A percentile compares a stretch with the other conserved stretches of the same genome.
phyloP scores from a whole-genome alignment of 179 eudicot genomes.

The Beta macrorhiza region DNA sequence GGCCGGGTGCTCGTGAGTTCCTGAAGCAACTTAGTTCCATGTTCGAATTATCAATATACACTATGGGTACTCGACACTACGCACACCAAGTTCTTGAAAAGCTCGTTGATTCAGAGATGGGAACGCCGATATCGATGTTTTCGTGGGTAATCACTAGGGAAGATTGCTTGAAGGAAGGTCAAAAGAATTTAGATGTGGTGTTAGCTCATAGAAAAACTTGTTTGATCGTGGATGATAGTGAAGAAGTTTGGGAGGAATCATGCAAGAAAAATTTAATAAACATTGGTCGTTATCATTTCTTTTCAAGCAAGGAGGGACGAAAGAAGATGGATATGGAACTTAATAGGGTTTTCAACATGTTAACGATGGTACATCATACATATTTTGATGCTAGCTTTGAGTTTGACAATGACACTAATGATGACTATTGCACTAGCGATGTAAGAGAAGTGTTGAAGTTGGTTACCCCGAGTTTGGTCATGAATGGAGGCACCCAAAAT shows the following conservation, averaged over 20 bases:
- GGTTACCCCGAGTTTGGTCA: no score
- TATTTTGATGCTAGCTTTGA: not conserved
- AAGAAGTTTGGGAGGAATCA: not conserved
- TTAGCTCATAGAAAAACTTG: not conserved
- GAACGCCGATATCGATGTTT: not conserved
- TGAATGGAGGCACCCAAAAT: no score
- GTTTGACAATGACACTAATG: no score
- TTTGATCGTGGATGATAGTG: slow-evolving; percentile 1
- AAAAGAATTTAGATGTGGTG: slow-evolving; percentile 10
- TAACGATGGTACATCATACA: not conserved
- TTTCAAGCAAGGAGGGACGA: no score
- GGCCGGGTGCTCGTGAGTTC: no score
- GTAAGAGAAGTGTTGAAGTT: not conserved
- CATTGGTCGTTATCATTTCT: no score
- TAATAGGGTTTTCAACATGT: not conserved
- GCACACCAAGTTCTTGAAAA: not conserved
- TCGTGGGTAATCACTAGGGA: slow-evolving; percentile 12
- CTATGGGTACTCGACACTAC: not conserved
- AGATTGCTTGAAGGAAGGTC: not conserved
- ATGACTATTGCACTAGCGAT: not conserved
- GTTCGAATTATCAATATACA: slow-evolving; percentile 21
- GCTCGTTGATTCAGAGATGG: no score
- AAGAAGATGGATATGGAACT: not conserved
- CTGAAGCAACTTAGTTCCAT: not conserved
- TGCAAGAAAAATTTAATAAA: no score